Base-by-base conservation (phyloP, 1,284 basidiomycete species). In the Cutaneotrichosporon cavernicola region DNA sequence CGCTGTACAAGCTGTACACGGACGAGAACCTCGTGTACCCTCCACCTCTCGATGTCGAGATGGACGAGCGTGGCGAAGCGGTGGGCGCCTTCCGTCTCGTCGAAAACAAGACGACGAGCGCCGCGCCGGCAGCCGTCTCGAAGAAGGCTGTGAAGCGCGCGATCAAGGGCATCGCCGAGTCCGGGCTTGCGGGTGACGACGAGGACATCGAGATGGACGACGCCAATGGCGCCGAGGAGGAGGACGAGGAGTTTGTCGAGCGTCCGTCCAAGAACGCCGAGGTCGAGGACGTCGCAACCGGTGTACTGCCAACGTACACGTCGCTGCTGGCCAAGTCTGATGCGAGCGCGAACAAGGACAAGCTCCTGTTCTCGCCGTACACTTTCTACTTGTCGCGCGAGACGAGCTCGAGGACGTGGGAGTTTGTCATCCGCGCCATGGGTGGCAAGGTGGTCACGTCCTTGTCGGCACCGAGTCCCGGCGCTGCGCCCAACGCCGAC, bases 1-100 rank as follows among this genome's bases (percentile, higher is more conserved):
- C 95, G 14, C 89, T 97, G 75, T 99, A 93, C 87, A 97, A 97
- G 82, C 86, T 99, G 26, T 99, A 96, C 83, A 90, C 91, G n/a
- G 94, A 97, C 75, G 86, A 87, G 60, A 92, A 92, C 70, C 85
- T 99, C 49, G 88, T 95, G 43, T 99, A 99, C 77, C 97, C 97
- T 26, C 97, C 97, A 2, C 90, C 92, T 26, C 81, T 98, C 62
- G 94, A 99, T 74, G 77, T 83, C 22, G 85, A 85, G 71, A 91
- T 91, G 80, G 92, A 97, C 72, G 94, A 93, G 75, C 84, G 85
- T 52, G 97, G 88, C 6, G 95, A 92, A 49, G 92, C 94, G 14
- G 87, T 99, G 43, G 93, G 91, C 50, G 95, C 96, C 2, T 90
- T 97, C 80, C 86, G 81, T 67, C 83, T 99, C n/a, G 88, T 90